Evolutionary conservation across 352 stramenopile genomes (phyloP).

Genomic region (Phytophthora pistaciae): DNA sequence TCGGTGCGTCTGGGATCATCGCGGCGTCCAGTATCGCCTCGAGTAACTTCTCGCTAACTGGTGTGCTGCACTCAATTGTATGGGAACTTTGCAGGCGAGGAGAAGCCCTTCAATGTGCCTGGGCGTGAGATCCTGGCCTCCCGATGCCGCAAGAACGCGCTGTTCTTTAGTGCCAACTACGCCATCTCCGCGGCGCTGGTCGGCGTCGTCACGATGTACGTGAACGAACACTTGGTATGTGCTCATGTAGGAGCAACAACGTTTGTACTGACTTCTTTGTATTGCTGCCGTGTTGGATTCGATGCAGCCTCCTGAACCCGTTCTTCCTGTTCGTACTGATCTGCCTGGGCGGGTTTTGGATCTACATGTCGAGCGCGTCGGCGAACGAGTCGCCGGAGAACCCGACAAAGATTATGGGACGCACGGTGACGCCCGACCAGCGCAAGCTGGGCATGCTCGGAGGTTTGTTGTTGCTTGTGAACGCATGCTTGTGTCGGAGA

Average conservation of each 20-base stretch:
- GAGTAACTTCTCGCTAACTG: slow-evolving; percentile 1
- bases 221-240: background rate
- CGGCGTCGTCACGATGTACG: slow-evolving; percentile 86
- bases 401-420: slow-evolving; percentile 78
- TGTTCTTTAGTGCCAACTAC: slow-evolving; percentile 91
- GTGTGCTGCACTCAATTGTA: background rate
- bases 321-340: slow-evolving; percentile 91
- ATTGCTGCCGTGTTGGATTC: slow-evolving; percentile 13
- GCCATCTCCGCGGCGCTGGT: slow-evolving; percentile 79
- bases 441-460: slow-evolving; percentile 83
- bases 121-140: slow-evolving; percentile 65
- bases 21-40: background rate
- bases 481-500: background rate
- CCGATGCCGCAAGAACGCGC: slow-evolving; percentile 79
- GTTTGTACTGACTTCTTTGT: background rate
- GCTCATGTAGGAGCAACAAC: background rate
- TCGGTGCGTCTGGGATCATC: slow-evolving; percentile 46
- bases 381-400: slow-evolving; percentile 78
- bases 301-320: slow-evolving; percentile 77
- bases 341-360: slow-evolving; percentile 82
- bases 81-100: slow-evolving; percentile 52
- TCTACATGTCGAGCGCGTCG: slow-evolving; percentile 79
- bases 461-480: slow-evolving; percentile 43
- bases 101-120: slow-evolving; percentile 89
- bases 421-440: slow-evolving; percentile 76